A percentile compares a stretch with the other conserved stretches of the same genome.
phyloP scores from a whole-genome alignment of 352 stramenopile species.

The Pythium chondricola region DNA sequence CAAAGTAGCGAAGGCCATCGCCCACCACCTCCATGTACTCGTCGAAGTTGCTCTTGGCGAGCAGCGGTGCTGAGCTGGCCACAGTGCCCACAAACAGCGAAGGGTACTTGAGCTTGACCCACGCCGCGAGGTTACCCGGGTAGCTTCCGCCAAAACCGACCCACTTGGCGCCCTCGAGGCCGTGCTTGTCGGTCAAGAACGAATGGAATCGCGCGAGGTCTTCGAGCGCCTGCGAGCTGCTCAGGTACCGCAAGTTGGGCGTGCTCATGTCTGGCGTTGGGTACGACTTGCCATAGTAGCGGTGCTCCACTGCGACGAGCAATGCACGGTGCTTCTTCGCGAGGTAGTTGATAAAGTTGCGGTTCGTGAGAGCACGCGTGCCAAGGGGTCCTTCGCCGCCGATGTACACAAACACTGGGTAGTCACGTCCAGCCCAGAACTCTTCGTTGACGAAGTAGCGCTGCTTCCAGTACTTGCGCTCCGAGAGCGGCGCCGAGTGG shows the following conservation, averaged over 20 bases:
- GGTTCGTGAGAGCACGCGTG: conserved; percentile 52
- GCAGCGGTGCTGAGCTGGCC: conserved; percentile 87
- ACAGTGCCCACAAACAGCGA: conserved; percentile 90
- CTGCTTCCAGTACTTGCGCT: conserved; percentile 72
- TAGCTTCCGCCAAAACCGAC: conserved; percentile 95
- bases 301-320: conserved; percentile 91
- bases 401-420: conserved; percentile 88
- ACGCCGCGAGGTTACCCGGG: conserved; percentile 91
- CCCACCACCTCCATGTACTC: conserved; percentile 89
- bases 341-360: conserved; percentile 72
- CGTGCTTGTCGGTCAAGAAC: conserved; percentile 65
- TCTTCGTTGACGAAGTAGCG: conserved; percentile 90
- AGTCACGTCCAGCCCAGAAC: conserved; percentile 68
- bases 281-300: conserved; percentile 94
- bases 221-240: conserved; percentile 82
- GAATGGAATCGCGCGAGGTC: conserved; percentile 90
- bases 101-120: conserved; percentile 91
- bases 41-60: conserved; percentile 73
- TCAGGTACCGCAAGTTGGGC: conserved; percentile 85
- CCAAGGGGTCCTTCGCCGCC: conserved; percentile 65
- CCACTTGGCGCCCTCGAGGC: conserved; percentile 68
- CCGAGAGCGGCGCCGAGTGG: conserved; percentile 58
- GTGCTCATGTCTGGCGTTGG: conserved; percentile 75
- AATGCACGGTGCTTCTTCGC: conserved; percentile 70
- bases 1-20: conserved; percentile 74